Base-by-base conservation (phyloP, 352 stramenopile genomes). In the Phytopythium cucurbitacearum region DNA sequence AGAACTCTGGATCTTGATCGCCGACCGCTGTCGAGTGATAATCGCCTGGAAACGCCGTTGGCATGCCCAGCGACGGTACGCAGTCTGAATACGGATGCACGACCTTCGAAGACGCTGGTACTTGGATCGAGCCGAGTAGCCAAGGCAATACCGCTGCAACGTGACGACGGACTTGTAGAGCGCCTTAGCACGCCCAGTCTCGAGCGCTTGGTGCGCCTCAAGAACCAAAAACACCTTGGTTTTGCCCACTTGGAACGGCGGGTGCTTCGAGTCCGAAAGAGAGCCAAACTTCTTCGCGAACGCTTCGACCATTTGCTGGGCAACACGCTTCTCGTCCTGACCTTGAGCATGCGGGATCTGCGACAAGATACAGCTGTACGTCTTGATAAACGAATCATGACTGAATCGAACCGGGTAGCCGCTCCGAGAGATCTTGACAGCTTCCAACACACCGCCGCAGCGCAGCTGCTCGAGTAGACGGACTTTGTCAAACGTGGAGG, bases 341-440 rank as follows among this genome's bases (percentile, higher is more conserved):
- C 49, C 69, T 28, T 75, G 66, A 32, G 64, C 53, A 28, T 69
- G 70, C 13, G 67, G 71, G 2, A 71, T 47, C 46, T 83, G 65
- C 3, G 62, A 71, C 11, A 91, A 49, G 42, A 93, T 89, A 48
- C 80, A 87, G 44, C 64, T 68, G 59, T 90, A 92, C 47, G 76
- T 91, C 70, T 83, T 80, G 60, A 96, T 72, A 71, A 99, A 99
- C 62, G 85, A 67, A 45, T 90, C 64, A 68, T 99, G 96, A 49
- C 73, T 58, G 49, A 99, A 90, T 55, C 98, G 96, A 51, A 99
- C 96, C 35, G 97, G 96, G 69, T 95, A 95, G 15, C 87, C 85
- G 32, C 79, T 89, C 10, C 87, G 78, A 33, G 85, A 94, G 59
- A 96, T 94, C 62, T 94, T 91, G 38, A 94, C 84, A 8, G 87